phyloP scores from a whole-genome alignment of 1,284 basidiomycete genomes.

The Malassezia brasiliensis region DNA sequence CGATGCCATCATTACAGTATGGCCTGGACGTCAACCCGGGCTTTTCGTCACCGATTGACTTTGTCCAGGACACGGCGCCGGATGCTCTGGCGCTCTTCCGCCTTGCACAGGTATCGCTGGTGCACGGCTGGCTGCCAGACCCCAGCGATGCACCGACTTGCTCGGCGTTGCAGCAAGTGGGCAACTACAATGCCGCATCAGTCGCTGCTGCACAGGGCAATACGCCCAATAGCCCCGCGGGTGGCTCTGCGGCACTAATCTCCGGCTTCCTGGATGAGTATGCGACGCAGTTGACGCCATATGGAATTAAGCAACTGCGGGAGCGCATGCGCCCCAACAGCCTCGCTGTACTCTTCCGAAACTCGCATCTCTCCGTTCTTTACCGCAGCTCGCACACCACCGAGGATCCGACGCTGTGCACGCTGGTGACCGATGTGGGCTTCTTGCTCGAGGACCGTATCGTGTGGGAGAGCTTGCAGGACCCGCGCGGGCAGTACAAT shows the following conservation, averaged over 20 bases:
- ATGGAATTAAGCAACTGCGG: slow-evolving; percentile 55
- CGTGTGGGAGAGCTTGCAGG: slow-evolving; percentile 77
- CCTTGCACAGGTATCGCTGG: slow-evolving; percentile 67
- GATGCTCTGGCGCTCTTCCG: slow-evolving; percentile 63
- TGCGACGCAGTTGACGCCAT: slow-evolving; percentile 73
- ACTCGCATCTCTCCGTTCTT: slow-evolving; percentile 75
- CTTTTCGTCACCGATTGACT: slow-evolving; percentile 28
- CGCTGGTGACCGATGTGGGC: slow-evolving; percentile 69
- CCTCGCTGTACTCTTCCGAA: slow-evolving; percentile 72
- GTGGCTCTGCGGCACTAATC: slow-evolving; percentile 9
- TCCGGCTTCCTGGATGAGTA: slow-evolving; percentile 58
- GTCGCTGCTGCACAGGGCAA: slow-evolving; percentile 67
- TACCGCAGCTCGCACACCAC: slow-evolving; percentile 51
- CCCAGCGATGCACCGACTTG: slow-evolving; percentile 58
- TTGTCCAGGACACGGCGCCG: slow-evolving; percentile 48
- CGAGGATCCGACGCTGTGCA: slow-evolving; percentile 54
- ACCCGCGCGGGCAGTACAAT: slow-evolving; percentile 61
- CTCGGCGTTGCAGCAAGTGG: slow-evolving; percentile 53
- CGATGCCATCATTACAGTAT: slow-evolving; percentile 66
- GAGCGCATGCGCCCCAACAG: slow-evolving; percentile 49
- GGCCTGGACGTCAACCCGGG: slow-evolving; percentile 52
- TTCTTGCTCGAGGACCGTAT: slow-evolving; percentile 67
- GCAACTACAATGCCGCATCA: slow-evolving; percentile 55
- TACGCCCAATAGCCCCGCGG: background rate
- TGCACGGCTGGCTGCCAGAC: slow-evolving; percentile 87